Percentiles rank a stretch among this genome's conserved stretches.
phyloP scores from a whole-genome alignment of 2,329 filamentous ascomycete genomes.

The Alternaria atra region DNA sequence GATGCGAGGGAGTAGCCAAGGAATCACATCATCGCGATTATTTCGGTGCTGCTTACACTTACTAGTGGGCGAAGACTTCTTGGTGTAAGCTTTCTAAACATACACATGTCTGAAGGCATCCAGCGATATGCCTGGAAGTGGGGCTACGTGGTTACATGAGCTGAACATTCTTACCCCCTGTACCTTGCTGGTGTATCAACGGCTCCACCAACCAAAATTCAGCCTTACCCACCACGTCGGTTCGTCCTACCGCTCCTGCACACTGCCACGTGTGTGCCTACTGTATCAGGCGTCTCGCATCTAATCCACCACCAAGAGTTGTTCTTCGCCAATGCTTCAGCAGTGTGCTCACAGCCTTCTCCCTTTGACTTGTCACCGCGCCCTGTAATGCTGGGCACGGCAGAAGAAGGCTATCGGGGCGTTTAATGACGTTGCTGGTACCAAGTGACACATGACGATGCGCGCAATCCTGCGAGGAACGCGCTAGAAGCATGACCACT shows the following conservation, averaged over 20 bases:
- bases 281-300: constrained; percentile 9
- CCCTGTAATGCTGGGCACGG: constrained; percentile 9
- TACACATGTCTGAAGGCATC: neutral
- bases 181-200: constrained; percentile 5
- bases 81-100: neutral
- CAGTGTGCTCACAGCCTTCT: constrained; percentile 1
- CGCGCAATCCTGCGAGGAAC: constrained; percentile 7
- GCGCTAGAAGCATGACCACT: constrained; percentile 20
- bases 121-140: neutral
- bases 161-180: neutral
- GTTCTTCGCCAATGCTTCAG: neutral
- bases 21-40: neutral
- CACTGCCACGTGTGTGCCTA: constrained; percentile 41
- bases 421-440: constrained; percentile 6
- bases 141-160: neutral
- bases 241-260: constrained; percentile 38
- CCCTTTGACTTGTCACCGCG: constrained; percentile 10
- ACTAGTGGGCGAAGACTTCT: neutral
- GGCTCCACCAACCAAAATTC: constrained; percentile 34
- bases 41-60: neutral
- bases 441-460: constrained; percentile 7
- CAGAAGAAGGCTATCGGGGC: neutral
- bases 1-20: neutral
- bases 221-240: constrained; percentile 45
- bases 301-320: neutral